phyloP scores from a whole-genome alignment of 805 yeast species.

The Pichia eremophila region DNA sequence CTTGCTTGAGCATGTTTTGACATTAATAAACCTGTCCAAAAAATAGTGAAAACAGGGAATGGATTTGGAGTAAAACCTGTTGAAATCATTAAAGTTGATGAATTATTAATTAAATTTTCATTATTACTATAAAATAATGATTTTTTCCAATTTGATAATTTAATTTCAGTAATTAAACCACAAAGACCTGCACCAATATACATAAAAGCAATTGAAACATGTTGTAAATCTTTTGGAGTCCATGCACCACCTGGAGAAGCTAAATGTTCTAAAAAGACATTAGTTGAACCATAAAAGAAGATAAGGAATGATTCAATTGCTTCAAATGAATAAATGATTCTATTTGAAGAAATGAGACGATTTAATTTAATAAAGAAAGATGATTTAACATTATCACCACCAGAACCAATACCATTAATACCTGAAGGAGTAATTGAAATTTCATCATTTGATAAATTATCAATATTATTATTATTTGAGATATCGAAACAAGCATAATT shows the following conservation, averaged over 20 bases:
- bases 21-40: constrained; percentile 96
- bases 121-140: constrained; percentile 14
- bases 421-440: neutral
- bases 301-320: constrained; percentile 71
- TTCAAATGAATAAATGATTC: constrained; percentile 61
- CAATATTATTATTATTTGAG: constrained; percentile 11
- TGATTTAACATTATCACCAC: constrained; percentile 1
- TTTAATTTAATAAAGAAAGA: neutral
- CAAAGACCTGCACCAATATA: constrained; percentile 87
- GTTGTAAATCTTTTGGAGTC: constrained; percentile 87
- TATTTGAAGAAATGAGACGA: neutral
- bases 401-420: constrained; percentile 3
- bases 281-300: constrained; percentile 81
- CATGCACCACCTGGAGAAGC: constrained; percentile 72
- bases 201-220: constrained; percentile 83
- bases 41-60: constrained; percentile 85
- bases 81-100: constrained; percentile 22
- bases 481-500: constrained; percentile 34
- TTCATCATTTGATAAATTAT: neutral
- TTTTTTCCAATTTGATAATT: constrained; percentile 50
- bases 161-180: constrained; percentile 75
- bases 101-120: neutral
- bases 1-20: constrained; percentile 89
- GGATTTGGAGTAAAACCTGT: constrained; percentile 90
- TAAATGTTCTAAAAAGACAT: constrained; percentile 84